Evolutionary conservation across 331 rosid species (phyloP), one percentile per base, ranked within the genome.

Genomic region (Malus hybrid): DNA sequence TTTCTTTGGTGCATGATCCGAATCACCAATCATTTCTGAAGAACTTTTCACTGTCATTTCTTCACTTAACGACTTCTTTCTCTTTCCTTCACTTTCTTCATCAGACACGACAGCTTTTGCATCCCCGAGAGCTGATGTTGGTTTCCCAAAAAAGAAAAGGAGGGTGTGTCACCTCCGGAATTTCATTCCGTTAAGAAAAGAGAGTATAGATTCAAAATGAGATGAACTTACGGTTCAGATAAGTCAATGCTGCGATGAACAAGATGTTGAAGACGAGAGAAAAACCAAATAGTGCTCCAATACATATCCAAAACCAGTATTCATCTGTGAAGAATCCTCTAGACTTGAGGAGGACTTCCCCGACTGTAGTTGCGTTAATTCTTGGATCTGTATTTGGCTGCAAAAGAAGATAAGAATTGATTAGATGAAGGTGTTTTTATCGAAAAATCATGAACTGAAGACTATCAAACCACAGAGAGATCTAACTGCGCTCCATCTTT

Each of bases 401-500:
- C 65, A 54, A 4, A 57, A 3, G 39, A 27, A 20, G 14, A n/a
- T 15, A 11, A 62, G 50, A 28, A 22, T 46, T 3, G 3, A 34
- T 70, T 71, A 71, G 71, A 59, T 33, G 66, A 62, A 69, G 28
- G 9, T 44, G 12, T 10, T 60, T 61, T n/a, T 27, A 60, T 0
- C 36, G 10, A 31, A 50, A 13, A 60, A 65, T 28, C 54, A 29
- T n/a, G 52, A 36, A 52, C 36, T 52, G 12, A 52, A 33, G 52
- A 72, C 59, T 7, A 65, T 54, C 48, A 67, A 18, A 60, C 29
- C 59, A 27, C 29, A 10, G 5, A 60, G 52, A 76, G 27, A 36
- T 70, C 60, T 65, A 62, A 85, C 89, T 64, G 16, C 18, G 7
- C 63, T 80, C 89, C 89, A 85, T 74, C 89, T 85, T 44, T 85